Evolutionary conservation across 352 stramenopile genomes (phyloP).

Genomic region (Phytophthora cajani): DNA sequence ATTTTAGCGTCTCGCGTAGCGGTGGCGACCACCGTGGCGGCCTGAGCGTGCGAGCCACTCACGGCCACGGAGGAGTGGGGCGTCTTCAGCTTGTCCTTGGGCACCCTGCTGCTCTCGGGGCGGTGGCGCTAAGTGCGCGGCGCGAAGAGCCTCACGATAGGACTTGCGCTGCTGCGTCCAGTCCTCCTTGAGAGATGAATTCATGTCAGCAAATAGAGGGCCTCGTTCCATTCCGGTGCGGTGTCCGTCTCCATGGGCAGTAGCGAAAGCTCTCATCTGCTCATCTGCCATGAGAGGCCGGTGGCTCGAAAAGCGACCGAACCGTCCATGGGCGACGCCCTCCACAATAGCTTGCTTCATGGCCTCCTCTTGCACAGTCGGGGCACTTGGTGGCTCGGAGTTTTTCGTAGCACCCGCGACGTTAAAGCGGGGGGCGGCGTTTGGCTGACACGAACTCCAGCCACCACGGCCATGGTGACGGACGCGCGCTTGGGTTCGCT

Average conservation of each 20-base stretch:
- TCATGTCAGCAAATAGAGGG: background rate
- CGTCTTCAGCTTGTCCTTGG: background rate
- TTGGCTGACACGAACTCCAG: background rate
- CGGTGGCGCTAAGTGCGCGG: background rate
- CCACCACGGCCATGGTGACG: background rate
- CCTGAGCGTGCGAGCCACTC: background rate
- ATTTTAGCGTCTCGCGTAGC: background rate
- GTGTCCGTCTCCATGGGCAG: background rate
- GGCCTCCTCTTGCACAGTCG: background rate
- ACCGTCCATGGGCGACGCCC: background rate
- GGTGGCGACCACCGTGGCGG: too few species aligned
- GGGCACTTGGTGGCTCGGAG: background rate
- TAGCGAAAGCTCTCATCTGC: background rate
- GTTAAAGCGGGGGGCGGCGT: background rate
- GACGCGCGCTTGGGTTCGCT: too few species aligned
- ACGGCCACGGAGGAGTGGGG: background rate
- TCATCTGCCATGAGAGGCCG: background rate
- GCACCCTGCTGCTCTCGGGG: background rate
- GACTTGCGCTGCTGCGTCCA: background rate
- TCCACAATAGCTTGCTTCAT: background rate
- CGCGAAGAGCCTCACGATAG: background rate
- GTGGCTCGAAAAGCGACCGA: background rate
- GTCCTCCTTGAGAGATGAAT: background rate
- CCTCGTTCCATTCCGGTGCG: background rate
- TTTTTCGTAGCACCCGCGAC: background rate